Percentiles rank a stretch among this genome's conserved stretches.
phyloP scores from a whole-genome alignment of 805 yeast species.

The Saturnispora zaruensis region DNA sequence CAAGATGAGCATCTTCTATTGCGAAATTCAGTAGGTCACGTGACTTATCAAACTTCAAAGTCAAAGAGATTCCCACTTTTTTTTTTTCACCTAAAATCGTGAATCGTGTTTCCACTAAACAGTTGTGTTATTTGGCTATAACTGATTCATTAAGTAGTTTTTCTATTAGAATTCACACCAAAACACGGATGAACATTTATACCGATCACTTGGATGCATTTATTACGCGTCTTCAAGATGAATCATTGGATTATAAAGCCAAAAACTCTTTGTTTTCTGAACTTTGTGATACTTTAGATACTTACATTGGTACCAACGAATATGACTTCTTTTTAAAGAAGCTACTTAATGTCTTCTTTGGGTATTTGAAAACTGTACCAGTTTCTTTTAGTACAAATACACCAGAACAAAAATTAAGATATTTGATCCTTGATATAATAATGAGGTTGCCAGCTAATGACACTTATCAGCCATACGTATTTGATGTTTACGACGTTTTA shows the following conservation, averaged over 20 bases:
- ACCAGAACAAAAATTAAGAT: slow-evolving; percentile 70
- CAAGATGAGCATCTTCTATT: not conserved
- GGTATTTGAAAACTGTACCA: slow-evolving; percentile 58
- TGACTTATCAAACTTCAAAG: slow-evolving; percentile 21
- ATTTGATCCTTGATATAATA: slow-evolving; percentile 65
- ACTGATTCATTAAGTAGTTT: not conserved
- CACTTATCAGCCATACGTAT: slow-evolving; percentile 62
- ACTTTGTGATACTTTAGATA: slow-evolving; percentile 77
- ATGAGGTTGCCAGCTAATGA: slow-evolving; percentile 81
- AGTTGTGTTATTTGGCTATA: not conserved
- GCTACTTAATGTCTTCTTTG: slow-evolving; percentile 61
- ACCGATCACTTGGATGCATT: slow-evolving; percentile 57
- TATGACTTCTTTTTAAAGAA: slow-evolving; percentile 66
- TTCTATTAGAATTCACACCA: not conserved
- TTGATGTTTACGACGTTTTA: slow-evolving; percentile 48
- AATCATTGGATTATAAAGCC: slow-evolving; percentile 45
- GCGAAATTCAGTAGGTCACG: slow-evolving; percentile 18
- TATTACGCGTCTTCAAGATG: slow-evolving; percentile 51
- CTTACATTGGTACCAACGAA: slow-evolving; percentile 72
- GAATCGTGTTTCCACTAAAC: not conserved
- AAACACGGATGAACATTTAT: slow-evolving; percentile 24
- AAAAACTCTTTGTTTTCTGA: slow-evolving; percentile 70
- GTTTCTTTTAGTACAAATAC: slow-evolving; percentile 59
- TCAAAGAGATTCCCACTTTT: slow-evolving; percentile 19
- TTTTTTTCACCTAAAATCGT: slow-evolving; percentile 4